Base-by-base conservation (phyloP, 2,329 filamentous ascomycete species). In the Xylaria multiplex region DNA sequence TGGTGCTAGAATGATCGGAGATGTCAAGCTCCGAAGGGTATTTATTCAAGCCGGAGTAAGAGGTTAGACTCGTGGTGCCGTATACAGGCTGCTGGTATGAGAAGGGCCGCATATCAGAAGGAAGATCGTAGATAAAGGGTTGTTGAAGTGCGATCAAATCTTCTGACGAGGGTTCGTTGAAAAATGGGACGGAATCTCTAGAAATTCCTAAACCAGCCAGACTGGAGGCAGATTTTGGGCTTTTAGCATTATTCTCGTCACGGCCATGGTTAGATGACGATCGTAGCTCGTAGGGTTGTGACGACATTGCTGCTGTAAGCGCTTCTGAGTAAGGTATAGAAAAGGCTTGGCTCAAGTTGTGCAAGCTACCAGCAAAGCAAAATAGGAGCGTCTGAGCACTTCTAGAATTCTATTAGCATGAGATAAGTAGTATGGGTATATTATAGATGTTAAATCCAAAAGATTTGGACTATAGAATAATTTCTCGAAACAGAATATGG, bases 181-280 rank as follows among this genome's bases (percentile, higher is more conserved):
- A 30, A 24, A 19, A 16, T 16, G 49, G 46, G 37, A 4, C 24
- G 9, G 49, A 19, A 42, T 62, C 30, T 24, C 8, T 11, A 27
- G 30, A 40, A 27, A 32, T 49, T 5, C 14, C 59, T n/a, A 30
- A 30, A 19, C 14, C 7, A 27, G n/a, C 19, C 14, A 61, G 13
- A 24, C 42, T 48, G 6, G 50, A 50, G 3, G 48, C 42, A 27
- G 49, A 61, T 7, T 42, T 2, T 11, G 37, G 19, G 8, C 43
- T 62, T 30, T 8, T 24, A 22, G 32, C 49, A 40, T 49, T 43
- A 37, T 46, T 42, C 13, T 55, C 42, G 32, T 14, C 42, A 49
- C 14, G 7, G 30, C 7, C 6, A 19, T n/a, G 22, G n/a, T 37
- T 27, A 2, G 13, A 8, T 7, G 8, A 9, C 1, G 40, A n/a